Evolutionary conservation across 2,329 filamentous ascomycete species (phyloP), one percentile per base, ranked within the genome.

Genomic region (Alternaria viburni): DNA sequence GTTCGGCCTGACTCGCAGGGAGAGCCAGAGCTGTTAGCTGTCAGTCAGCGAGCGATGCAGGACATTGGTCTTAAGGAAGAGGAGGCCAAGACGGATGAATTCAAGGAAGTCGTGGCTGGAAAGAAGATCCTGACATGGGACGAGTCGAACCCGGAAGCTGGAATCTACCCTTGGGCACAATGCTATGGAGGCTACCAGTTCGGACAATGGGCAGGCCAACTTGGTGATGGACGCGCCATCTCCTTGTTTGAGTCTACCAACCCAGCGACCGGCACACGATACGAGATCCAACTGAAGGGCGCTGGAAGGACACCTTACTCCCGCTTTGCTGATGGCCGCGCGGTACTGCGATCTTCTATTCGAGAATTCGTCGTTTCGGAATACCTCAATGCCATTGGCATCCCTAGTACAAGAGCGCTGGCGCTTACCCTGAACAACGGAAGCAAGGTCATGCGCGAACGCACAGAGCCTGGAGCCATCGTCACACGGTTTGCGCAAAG

Each of bases 141-240:
- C 67, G 87, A 91, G 62, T 86, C 89, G 6, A 70, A 78, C 43
- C 73, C 69, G 17, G 70, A 74, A 25, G 64, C 69, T n/a, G 77
- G 91, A 19, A 89, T 96, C 46, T 99, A 99, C 78, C 95, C 96
- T 0, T 99, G 96, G 96, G 94, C 96, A 30, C 96, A 99, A 81
- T 98, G 96, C 82, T 99, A 99, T 79, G 96, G 96, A 61, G 95
- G 95, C 60, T 83, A 86, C 71, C 80, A 81, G 54, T 81, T 82
- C 62, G 96, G 96, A 6, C 89, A 91, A 69, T 99, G 95, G 95
- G 96, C 96, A 4, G 94, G 96, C 6, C 96, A 99, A 80, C 88
- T 99, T 1, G 96, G 96, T 45, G 96, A 99, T 77, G 96, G 96
- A 41, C 88, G 96, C 59, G 96, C 94, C 28, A 98, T 99, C 70